phyloP scores from a whole-genome alignment of 2,329 filamentous ascomycete genomes.

The Malbranchea cinnamomea region DNA sequence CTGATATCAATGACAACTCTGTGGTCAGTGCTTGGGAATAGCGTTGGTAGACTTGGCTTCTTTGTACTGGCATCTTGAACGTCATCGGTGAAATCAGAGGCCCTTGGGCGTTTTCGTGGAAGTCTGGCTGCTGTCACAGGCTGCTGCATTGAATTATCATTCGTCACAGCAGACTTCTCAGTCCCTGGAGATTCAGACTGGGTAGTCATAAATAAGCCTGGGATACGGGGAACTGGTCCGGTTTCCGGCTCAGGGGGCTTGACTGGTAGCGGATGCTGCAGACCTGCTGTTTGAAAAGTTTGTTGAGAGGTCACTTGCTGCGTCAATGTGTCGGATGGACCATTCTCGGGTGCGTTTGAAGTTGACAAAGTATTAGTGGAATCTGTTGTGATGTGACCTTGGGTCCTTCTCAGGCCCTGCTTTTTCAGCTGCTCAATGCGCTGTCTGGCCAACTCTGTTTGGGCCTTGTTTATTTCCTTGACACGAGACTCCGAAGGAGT shows the following conservation, averaged over 20 bases:
- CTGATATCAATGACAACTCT: conserved; percentile 73
- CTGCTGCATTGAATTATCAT: neutral
- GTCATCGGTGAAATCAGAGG: conserved; percentile 53
- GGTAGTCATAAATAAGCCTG: conserved; percentile 38
- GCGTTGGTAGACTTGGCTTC: too few relatives aligned
- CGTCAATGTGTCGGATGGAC: conserved; percentile 6
- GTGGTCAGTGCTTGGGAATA: too few relatives aligned
- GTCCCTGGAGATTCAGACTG: conserved; percentile 4
- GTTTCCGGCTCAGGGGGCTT: conserved; percentile 20
- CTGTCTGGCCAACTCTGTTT: conserved; percentile 62
- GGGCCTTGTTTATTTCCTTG: conserved; percentile 40
- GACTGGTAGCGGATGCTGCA: conserved; percentile 23
- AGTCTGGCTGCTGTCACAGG: conserved; percentile 9
- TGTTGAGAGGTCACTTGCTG: conserved; percentile 6
- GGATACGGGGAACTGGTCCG: conserved; percentile 25
- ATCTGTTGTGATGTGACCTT: conserved; percentile 15
- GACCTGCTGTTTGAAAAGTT: conserved; percentile 4
- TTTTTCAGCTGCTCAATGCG: conserved; percentile 64
- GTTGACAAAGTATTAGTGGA: neutral
- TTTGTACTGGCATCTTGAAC: conserved; percentile 20
- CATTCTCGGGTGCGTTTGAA: conserved; percentile 3
- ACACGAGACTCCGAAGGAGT: conserved; percentile 15
- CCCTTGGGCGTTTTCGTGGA: conserved; percentile 45
- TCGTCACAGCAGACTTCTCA: neutral
- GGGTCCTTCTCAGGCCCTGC: conserved; percentile 26